Evolutionary conservation across 2,329 filamentous ascomycete genomes (phyloP).

Genomic region (Pseudofabraea citricarpa): DNA sequence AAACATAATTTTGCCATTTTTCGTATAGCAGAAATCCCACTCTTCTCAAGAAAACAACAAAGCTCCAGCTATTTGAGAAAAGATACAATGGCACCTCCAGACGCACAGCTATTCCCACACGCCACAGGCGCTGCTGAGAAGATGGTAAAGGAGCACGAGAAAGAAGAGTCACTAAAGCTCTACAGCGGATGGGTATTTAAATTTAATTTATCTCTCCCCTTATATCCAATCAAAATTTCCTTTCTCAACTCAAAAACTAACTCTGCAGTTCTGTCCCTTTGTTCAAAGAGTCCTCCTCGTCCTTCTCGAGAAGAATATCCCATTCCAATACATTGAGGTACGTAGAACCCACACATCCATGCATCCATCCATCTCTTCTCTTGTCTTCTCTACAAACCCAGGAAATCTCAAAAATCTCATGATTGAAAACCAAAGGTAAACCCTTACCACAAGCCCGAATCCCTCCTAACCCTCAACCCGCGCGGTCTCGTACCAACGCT

Average conservation of each 20-base stretch:
- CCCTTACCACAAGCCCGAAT: constrained; percentile 67
- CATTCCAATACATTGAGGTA: constrained; percentile 72
- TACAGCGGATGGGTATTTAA: constrained; percentile 76
- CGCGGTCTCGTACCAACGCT: constrained; percentile 72
- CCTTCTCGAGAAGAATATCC: constrained; percentile 67
- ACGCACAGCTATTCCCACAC: constrained; percentile 32
- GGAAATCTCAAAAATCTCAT: background rate
- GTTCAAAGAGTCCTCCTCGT: constrained; percentile 71
- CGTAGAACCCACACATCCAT: too few relatives aligned
- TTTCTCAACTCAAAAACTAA: background rate
- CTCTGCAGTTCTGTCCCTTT: constrained; percentile 46
- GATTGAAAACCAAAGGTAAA: too few relatives aligned
- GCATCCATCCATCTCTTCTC: too few relatives aligned
- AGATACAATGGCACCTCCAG: constrained; percentile 13
- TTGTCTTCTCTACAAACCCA: background rate
- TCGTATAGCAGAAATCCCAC: too few relatives aligned
- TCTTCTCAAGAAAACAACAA: too few relatives aligned
- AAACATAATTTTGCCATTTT: too few relatives aligned
- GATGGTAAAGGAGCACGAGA: constrained; percentile 40
- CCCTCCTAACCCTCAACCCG: constrained; percentile 67
- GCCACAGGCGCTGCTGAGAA: constrained; percentile 45
- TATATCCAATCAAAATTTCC: background rate
- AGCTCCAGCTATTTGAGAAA: too few relatives aligned
- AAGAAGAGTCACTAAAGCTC: constrained; percentile 53
- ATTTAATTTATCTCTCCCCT: too few relatives aligned